Base-by-base conservation (phyloP, 768 basidiomycete species). In the Pleurotus tuber-regium region DNA sequence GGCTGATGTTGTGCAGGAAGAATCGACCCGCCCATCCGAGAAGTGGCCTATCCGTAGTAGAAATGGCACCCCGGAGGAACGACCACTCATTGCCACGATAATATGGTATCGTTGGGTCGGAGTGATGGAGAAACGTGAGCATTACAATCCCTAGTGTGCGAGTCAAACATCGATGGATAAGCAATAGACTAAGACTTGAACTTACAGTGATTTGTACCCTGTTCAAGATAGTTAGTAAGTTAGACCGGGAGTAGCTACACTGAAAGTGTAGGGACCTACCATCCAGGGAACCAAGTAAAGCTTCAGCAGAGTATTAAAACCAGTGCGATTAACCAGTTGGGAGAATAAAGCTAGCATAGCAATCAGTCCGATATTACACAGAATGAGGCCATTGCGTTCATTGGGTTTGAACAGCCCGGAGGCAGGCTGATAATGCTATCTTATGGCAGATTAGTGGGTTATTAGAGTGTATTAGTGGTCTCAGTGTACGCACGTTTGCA, bases 81-180 rank as follows among this genome's bases (percentile, higher is more conserved):
- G 75, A 72, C 81, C 81, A 83, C 51, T 76, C 69, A 35, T 64
- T 68, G 24, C 66, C 69, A 49, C 82, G 77, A 59, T 81, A 85
- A 60, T 82, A 76, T 0, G 81, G 73, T 18, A 84, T 66, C 1
- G 70, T 67, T 1, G 78, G 76, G 55, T 81, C 80, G 5, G 79
- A 79, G 63, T 84, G 82, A 50, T 83, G 82, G 14, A 84, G 68
- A 63, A 74, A 81, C n/a, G n/a, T n/a, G n/a, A n/a, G n/a, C n/a
- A n/a, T n/a, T n/a, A n/a, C n/a, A n/a, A n/a, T n/a, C n/a, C n/a
- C n/a, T n/a, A n/a, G n/a, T n/a, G n/a, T n/a, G n/a, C n/a, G n/a
- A n/a, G n/a, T n/a, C n/a, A n/a, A n/a, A n/a, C n/a, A n/a, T n/a
- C n/a, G n/a, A n/a, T n/a, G n/a, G n/a, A n/a, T n/a, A n/a, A n/a